phyloP scores from a whole-genome alignment of 495 filamentous ascomycete genomes.

The Pyrenula aspistea region DNA sequence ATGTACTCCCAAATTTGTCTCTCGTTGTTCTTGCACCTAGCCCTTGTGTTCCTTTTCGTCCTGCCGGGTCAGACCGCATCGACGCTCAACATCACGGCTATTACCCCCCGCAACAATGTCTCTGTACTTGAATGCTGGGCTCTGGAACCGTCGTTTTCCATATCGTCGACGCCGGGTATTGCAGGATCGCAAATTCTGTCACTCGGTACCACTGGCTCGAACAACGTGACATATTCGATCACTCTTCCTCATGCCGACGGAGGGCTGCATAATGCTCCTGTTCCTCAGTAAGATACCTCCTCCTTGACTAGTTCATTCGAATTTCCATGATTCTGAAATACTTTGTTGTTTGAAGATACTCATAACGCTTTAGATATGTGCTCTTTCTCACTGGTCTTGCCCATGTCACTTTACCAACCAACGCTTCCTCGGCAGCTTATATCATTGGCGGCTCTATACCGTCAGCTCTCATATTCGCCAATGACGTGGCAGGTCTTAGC shows the following conservation, averaged over 20 bases:
- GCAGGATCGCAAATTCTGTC: slow-evolving; percentile 19
- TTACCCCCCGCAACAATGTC: slow-evolving; percentile 21
- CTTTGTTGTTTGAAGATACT: slow-evolving; percentile 2
- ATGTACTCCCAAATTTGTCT: too few relatives aligned
- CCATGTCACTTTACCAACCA: slow-evolving; percentile 34
- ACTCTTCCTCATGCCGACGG: slow-evolving; percentile 34
- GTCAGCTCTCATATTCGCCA: slow-evolving; percentile 32
- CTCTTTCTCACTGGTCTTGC: slow-evolving; percentile 34
- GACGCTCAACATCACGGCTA: slow-evolving; percentile 28
- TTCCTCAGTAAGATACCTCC: slow-evolving; percentile 33
- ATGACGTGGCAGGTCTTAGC: slow-evolving; percentile 35
- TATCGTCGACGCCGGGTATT: slow-evolving; percentile 27
- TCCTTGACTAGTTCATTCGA: too few relatives aligned
- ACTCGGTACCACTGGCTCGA: slow-evolving; percentile 18
- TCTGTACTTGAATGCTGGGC: slow-evolving; percentile 45
- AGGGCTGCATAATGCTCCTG: slow-evolving; percentile 38
- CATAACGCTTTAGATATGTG: slow-evolving; percentile 35
- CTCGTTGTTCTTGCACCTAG: too few relatives aligned
- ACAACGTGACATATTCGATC: slow-evolving; percentile 24
- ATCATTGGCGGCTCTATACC: slow-evolving; percentile 23
- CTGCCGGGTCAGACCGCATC: slow-evolving; percentile 4
- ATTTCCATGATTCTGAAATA: too few relatives aligned
- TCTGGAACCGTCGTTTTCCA: slow-evolving; percentile 25
- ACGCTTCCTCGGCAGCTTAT: slow-evolving; percentile 20
- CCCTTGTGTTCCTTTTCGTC: too few relatives aligned